Conservation (phyloP, 176 grass and related monocot genomes). For the Rhipidocladum racemiflorum region DNA sequence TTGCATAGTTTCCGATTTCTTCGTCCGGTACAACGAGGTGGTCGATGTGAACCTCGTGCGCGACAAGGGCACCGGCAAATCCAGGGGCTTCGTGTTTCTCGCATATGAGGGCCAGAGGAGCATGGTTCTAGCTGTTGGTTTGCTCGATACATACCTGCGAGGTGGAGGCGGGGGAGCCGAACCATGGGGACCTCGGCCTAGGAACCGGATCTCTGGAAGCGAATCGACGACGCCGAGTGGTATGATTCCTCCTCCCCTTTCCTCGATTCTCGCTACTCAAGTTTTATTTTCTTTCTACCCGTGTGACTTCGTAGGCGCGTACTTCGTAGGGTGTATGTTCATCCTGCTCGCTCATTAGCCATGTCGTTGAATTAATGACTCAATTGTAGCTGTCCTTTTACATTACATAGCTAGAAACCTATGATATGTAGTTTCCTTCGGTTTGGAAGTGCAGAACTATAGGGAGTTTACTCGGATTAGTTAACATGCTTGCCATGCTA, state of each 20-base stretch:
- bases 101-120: too few species aligned
- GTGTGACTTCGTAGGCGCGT: neutral
- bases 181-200: constrained; percentile 37
- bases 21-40: too few species aligned
- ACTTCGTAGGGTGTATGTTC: neutral
- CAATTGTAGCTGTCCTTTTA: neutral
- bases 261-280: neutral
- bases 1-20: too few species aligned
- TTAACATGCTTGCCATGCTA: neutral
- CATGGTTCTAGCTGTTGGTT: too few species aligned
- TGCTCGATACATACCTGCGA: neutral
- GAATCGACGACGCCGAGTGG: constrained; percentile 51
- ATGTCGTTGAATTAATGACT: neutral
- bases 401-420: neutral
- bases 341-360: neutral
- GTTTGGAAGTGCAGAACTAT: neutral
- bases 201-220: constrained; percentile 45
- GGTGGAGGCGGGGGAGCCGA: neutral
- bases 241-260: constrained; percentile 6
- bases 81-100: too few species aligned
- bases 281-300: neutral
- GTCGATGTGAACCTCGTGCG: too few species aligned
- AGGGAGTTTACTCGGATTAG: neutral
- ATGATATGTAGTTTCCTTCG: neutral
- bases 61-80: too few species aligned